Conservation (phyloP, 177 flowering plant species). For the Telopea speciosissima region DNA sequence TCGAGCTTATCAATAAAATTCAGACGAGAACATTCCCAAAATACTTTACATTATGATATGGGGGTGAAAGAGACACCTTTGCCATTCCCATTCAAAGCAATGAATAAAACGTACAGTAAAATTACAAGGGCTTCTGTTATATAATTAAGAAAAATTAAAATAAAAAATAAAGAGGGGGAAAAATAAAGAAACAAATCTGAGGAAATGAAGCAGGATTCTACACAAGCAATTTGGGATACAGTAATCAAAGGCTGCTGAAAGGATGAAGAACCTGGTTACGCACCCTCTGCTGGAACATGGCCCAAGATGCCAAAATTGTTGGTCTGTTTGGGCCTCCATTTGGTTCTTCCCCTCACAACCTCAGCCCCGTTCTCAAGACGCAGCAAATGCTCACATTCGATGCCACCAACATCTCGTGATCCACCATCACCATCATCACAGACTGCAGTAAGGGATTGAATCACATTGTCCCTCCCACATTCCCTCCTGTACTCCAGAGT, state of each 20-base stretch:
- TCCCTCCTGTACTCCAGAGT: slow-evolving; percentile 91
- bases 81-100: too few species aligned
- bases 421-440: slow-evolving; percentile 23
- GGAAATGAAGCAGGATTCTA: not conserved
- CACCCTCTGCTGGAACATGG: not conserved
- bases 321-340: slow-evolving; percentile 67
- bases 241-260: not conserved
- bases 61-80: too few species aligned
- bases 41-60: too few species aligned
- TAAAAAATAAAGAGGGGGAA: too few species aligned
- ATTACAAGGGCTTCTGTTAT: not conserved
- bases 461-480: slow-evolving; percentile 77
- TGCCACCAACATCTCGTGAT: slow-evolving; percentile 20
- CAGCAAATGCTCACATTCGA: slow-evolving; percentile 81
- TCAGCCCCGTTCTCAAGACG: slow-evolving; percentile 70
- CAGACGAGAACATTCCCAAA: too few species aligned
- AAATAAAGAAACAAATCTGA: not conserved
- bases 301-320: not conserved
- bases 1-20: too few species aligned
- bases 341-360: slow-evolving; percentile 71
- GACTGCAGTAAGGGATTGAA: slow-evolving; percentile 75
- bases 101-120: not conserved
- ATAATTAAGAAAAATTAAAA: too few species aligned
- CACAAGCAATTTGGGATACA: not conserved
- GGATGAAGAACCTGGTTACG: not conserved